Evolutionary conservation across 2,329 filamentous ascomycete genomes (phyloP).

Genomic region (Magnaporthiopsis poae): DNA sequence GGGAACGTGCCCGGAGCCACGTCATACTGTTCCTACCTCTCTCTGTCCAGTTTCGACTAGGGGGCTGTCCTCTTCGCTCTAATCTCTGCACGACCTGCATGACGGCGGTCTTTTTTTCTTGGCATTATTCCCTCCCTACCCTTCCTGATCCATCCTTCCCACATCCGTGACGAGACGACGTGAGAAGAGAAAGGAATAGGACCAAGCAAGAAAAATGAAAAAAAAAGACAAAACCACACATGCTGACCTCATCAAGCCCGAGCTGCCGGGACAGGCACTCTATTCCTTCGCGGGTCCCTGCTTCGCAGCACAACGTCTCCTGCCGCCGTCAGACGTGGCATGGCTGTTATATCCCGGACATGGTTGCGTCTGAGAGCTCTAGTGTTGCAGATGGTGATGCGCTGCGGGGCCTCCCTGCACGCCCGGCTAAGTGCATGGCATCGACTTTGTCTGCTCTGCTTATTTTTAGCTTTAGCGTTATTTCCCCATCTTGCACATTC

Average conservation of each 20-base stretch:
- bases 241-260: neutral
- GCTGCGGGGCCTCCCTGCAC: neutral
- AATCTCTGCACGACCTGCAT: neutral
- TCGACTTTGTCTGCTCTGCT: neutral
- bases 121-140: neutral
- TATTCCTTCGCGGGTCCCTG: neutral
- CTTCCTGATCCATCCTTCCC: neutral
- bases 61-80: neutral
- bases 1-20: neutral
- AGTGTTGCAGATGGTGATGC: neutral
- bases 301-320: neutral
- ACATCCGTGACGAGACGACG: neutral
- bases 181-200: neutral
- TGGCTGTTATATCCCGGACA: neutral
- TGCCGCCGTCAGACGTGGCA: neutral
- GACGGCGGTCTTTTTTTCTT: no score
- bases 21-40: neutral
- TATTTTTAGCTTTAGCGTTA: neutral
- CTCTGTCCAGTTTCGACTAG: neutral
- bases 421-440: neutral
- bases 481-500: neutral
- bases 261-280: neutral
- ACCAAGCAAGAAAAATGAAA: neutral
- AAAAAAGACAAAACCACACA: neutral
- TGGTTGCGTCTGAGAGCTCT: neutral